These are phyloP conservation scores for Glebionis coronaria DNA, from an alignment of 129 eudicot species.

Conservation along the genomic window DNA sequence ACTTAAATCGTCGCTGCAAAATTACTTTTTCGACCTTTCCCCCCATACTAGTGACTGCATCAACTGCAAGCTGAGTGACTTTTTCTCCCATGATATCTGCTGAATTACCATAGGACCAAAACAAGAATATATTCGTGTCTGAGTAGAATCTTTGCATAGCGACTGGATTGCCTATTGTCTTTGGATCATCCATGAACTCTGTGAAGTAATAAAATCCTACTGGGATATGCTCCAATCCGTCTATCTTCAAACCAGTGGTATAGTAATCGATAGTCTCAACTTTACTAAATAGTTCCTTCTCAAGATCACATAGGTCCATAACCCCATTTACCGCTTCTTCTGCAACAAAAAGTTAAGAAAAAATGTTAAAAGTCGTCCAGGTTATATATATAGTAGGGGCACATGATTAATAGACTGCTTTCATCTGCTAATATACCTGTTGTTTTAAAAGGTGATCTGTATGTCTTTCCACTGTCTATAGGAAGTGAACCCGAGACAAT, in stretches of 20 bases:
- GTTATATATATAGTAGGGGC: not conserved
- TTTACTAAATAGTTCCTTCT: conserved; percentile 44
- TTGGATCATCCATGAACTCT: conserved; percentile 45
- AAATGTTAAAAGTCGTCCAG: not conserved
- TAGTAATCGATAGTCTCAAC: conserved; percentile 49
- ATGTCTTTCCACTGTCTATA: conserved; percentile 25
- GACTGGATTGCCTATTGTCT: conserved; percentile 42
- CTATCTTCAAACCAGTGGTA: conserved; percentile 44
- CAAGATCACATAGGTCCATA: conserved; percentile 41
- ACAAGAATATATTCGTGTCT: conserved; percentile 41
- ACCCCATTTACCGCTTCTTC: conserved; percentile 21
- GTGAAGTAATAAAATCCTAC: conserved; percentile 46
- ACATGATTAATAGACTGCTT: not conserved
- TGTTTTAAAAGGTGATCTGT: conserved; percentile 25
- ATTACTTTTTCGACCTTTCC: conserved; percentile 35
- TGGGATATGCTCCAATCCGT: conserved; percentile 42
- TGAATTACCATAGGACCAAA: conserved; percentile 55
- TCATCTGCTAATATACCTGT: conserved; percentile 26
- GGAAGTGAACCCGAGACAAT: conserved; percentile 40
- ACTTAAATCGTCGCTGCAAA: conserved; percentile 43
- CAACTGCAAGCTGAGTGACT: conserved; percentile 27
- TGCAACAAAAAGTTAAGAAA: conserved; percentile 8
- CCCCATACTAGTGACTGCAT: conserved; percentile 37
- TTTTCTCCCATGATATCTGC: conserved; percentile 27
- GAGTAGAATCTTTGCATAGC: conserved; percentile 53